A percentile compares a stretch with the other conserved stretches of the same genome.
Conservation (phyloP, 176 grass and related monocot species). For the Oryza rufipogon region DNA sequence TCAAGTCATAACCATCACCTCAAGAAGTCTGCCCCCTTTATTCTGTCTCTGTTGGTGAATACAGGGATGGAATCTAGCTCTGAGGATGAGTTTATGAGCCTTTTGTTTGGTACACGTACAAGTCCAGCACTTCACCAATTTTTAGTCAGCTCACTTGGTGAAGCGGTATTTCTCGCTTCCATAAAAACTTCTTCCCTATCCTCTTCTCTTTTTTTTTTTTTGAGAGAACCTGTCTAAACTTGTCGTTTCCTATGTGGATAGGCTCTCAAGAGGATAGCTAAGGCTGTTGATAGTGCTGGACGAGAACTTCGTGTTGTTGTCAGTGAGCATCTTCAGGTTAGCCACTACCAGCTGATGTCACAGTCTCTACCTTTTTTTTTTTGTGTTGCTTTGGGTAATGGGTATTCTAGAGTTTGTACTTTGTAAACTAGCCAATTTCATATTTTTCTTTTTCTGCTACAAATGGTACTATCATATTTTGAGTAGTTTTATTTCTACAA, state of each 20-base stretch:
- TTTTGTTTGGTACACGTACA: conserved; percentile 79
- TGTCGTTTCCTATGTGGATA: conserved; percentile 48
- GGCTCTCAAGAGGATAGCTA: conserved; percentile 87
- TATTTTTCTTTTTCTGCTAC: conserved; percentile 15
- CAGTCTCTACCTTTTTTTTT: neutral
- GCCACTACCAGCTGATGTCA: conserved; percentile 8
- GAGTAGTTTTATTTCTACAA: neutral
- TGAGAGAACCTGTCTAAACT: conserved; percentile 19
- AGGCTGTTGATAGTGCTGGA: conserved; percentile 77
- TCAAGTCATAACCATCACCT: conserved; percentile 22
- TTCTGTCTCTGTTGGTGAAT: conserved; percentile 30
- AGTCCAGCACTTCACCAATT: conserved; percentile 95
- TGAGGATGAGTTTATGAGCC: conserved; percentile 88
- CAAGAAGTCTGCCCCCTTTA: neutral
- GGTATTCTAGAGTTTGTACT: neutral
- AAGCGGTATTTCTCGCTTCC: conserved; percentile 61
- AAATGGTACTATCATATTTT: neutral
- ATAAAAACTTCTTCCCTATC: conserved; percentile 16
- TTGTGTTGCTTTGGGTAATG: conserved; percentile 12
- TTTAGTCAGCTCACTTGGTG: conserved; percentile 87
- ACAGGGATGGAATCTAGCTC: conserved; percentile 73
- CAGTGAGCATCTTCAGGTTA: conserved; percentile 93
- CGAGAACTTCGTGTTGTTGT: conserved; percentile 86
- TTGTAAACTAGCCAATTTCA: conserved; percentile 2
- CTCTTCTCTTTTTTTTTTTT: conserved; percentile 3